phyloP scores from a whole-genome alignment of 2,329 filamentous ascomycete genomes.

The Trichoderma citrinoviride region DNA sequence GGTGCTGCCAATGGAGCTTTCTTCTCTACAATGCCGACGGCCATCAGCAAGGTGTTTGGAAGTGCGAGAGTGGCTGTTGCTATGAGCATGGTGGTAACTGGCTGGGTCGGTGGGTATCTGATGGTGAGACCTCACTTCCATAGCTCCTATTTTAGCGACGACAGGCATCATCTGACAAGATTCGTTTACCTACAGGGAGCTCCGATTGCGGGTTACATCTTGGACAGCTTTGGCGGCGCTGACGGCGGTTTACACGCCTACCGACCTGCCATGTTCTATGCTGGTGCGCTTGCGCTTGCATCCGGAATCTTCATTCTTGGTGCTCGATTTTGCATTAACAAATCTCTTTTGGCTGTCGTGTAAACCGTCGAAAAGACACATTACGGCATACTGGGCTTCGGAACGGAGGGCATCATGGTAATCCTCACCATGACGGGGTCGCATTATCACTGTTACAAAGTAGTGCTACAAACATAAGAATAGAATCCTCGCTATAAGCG shows the following conservation, averaged over 20 bases:
- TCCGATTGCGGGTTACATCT: conserved; percentile 57
- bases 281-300: conserved; percentile 49
- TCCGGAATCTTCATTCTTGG: conserved; percentile 42
- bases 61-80: conserved; percentile 51
- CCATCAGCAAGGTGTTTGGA: conserved; percentile 56
- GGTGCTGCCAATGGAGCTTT: conserved; percentile 58
- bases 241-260: conserved; percentile 49
- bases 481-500: background rate
- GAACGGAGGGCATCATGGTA: too few relatives aligned
- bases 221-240: conserved; percentile 51
- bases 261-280: conserved; percentile 59
- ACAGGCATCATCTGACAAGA: background rate
- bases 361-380: background rate
- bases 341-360: conserved; percentile 31
- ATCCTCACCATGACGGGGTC: too few relatives aligned
- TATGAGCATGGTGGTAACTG: conserved; percentile 59
- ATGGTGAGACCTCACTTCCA: conserved; percentile 40
- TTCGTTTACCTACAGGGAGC: conserved; percentile 40
- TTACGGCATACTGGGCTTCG: too few relatives aligned
- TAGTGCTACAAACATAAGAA: background rate
- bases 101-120: conserved; percentile 59
- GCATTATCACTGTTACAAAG: background rate
- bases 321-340: conserved; percentile 44
- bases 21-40: conserved; percentile 60
- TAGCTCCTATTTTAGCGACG: too few relatives aligned